phyloP scores from a whole-genome alignment of 2,329 filamentous ascomycete species.

The Massarina eburnea region DNA sequence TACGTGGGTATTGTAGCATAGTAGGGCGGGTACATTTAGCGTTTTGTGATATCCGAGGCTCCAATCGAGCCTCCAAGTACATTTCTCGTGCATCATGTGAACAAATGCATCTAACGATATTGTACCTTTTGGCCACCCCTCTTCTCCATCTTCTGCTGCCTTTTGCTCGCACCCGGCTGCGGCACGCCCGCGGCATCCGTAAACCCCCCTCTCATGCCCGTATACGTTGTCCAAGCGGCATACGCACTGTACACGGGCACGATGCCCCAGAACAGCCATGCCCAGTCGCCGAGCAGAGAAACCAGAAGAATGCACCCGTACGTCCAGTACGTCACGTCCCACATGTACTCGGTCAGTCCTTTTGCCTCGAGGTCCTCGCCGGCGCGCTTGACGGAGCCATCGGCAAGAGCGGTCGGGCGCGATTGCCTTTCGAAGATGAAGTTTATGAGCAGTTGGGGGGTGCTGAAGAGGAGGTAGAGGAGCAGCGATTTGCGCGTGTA shows the following conservation, averaged over 20 bases:
- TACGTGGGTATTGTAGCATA: slow-evolving; percentile 19
- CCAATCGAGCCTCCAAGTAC: slow-evolving; percentile 1
- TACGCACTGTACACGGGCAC: slow-evolving; percentile 52
- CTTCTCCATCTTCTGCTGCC: slow-evolving; percentile 56
- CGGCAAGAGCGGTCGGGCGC: slow-evolving; percentile 70
- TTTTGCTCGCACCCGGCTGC: slow-evolving; percentile 46
- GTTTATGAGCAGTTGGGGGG: slow-evolving; percentile 77
- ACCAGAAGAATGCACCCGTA: slow-evolving; percentile 77
- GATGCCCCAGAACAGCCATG: slow-evolving; percentile 63
- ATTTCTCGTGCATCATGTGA: background rate
- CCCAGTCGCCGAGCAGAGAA: slow-evolving; percentile 78
- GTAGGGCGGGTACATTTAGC: slow-evolving; percentile 12
- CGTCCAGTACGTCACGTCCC: slow-evolving; percentile 94
- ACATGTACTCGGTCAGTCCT: slow-evolving; percentile 96
- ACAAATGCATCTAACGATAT: slow-evolving; percentile 36
- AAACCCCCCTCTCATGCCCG: slow-evolving; percentile 46
- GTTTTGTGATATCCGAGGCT: slow-evolving; percentile 3
- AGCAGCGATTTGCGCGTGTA: slow-evolving; percentile 56
- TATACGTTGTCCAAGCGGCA: slow-evolving; percentile 50
- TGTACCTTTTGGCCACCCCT: slow-evolving; percentile 52
- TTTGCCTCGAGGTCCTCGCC: slow-evolving; percentile 87
- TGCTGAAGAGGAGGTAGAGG: slow-evolving; percentile 71
- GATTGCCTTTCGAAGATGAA: slow-evolving; percentile 83
- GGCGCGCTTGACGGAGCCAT: slow-evolving; percentile 65
- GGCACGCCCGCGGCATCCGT: slow-evolving; percentile 45